Evolutionary conservation across 495 filamentous ascomycete species (phyloP).

Genomic region (Annulohypoxylon bovei): DNA sequence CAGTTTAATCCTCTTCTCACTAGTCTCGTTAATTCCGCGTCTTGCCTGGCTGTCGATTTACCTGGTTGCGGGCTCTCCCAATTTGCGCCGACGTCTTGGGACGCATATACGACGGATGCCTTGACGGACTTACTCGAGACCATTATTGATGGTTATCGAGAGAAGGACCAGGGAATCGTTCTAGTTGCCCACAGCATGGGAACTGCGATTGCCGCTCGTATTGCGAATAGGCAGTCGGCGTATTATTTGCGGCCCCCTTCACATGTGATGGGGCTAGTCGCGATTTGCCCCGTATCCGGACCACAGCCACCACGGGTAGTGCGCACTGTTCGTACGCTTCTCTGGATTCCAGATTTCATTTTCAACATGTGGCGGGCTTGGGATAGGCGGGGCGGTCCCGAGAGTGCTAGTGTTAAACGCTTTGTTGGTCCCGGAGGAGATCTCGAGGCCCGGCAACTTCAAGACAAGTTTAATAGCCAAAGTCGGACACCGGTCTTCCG

Average conservation of each 20-base stretch:
- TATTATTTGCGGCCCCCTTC: conserved; percentile 58
- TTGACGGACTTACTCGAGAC: conserved; percentile 76
- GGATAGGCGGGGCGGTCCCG: conserved; percentile 80
- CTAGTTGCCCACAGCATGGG: conserved; percentile 91
- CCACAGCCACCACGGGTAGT: conserved; percentile 66
- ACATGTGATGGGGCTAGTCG: conserved; percentile 78
- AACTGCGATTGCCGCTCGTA: conserved; percentile 76
- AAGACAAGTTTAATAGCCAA: conserved; percentile 84
- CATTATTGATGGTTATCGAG: conserved; percentile 76
- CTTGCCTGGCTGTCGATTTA: conserved; percentile 90
- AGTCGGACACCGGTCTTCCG: conserved; percentile 83
- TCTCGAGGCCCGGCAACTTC: conserved; percentile 76
- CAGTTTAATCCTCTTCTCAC: conserved; percentile 87
- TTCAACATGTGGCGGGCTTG: conserved; percentile 83
- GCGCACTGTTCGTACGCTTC: conserved; percentile 62
- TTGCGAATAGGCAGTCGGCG: conserved; percentile 71
- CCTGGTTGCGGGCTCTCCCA: conserved; percentile 86
- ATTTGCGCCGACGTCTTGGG: conserved; percentile 75
- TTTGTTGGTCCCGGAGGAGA: conserved; percentile 83
- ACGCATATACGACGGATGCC: conserved; percentile 80
- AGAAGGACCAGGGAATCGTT: conserved; percentile 76
- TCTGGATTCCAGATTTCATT: conserved; percentile 72
- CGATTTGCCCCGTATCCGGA: conserved; percentile 77
- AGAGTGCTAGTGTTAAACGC: conserved; percentile 80
- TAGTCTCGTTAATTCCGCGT: conserved; percentile 82